Evolutionary conservation across 2,329 filamentous ascomycete species (phyloP), one percentile per base, ranked within the genome.

Genomic region (Teratosphaeria viscida): DNA sequence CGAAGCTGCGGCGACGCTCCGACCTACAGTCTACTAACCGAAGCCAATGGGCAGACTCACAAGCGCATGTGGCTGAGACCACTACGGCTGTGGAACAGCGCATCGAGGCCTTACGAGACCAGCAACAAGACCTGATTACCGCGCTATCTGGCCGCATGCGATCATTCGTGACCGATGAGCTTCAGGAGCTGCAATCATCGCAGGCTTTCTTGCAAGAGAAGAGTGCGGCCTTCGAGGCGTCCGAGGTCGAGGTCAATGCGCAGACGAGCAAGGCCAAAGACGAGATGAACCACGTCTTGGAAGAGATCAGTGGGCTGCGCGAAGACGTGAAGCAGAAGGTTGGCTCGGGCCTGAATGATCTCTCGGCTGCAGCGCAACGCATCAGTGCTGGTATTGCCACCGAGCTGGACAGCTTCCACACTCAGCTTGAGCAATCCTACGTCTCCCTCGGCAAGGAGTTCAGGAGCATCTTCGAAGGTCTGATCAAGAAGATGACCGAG

Each of bases 361-460:
- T 97, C 26, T 91, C 91, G 2, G 82, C 82, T 11, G 90, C 92
- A 10, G 91, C 92, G 1, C 90, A 92, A 74, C 86, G 88, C 59
- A 96, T 97, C 63, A 90, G 91, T 0, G 88, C 87, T 12, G 92
- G 95, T 67, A 92, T 97, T 55, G 83, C 96, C 61, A 87, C 83
- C 60, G 92, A 97, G 73, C 82, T 99, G 61, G 83, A 85, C 35
- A 81, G 82, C n/a, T 95, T 97, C 68, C 90, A 96, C 72, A 83
- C 80, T 56, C 85, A 92, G 78, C 82, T 97, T 34, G 90, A 95
- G 68, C 77, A 83, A 12, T 96, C 92, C 0, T 96, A 96, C 72
- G 88, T 86, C 65, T 82, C 84, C 1, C 81, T 97, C 1, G 91
- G 91, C 8, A 86, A 86, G 61, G 91, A 97, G 65, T 91, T 96